phyloP scores from a whole-genome alignment of 1,139 yeast species.

The Hyphopichia fennica region DNA sequence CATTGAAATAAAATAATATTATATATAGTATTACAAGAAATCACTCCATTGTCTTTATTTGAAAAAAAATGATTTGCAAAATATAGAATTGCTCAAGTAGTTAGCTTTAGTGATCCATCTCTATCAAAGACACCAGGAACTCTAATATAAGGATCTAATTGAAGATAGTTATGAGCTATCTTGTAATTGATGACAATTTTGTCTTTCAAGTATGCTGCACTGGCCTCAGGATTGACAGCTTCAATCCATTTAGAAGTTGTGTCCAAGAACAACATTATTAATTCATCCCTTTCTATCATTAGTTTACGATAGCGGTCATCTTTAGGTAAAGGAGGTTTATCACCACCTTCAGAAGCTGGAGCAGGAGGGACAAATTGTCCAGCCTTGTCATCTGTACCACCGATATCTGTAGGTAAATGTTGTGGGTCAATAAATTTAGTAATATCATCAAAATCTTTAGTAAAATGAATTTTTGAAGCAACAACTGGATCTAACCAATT shows the following conservation, averaged over 20 bases:
- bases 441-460: conserved; percentile 38
- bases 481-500: conserved; percentile 50
- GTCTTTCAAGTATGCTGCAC: conserved; percentile 40
- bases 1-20: too few species aligned
- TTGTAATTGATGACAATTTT: conserved; percentile 30
- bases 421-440: conserved; percentile 30
- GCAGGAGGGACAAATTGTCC: conserved; percentile 23
- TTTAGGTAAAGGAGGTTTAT: conserved; percentile 30
- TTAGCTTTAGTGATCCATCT: conserved; percentile 22
- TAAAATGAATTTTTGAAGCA: conserved; percentile 45
- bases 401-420: conserved; percentile 40
- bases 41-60: too few species aligned
- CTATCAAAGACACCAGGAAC: conserved; percentile 42
- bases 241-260: conserved; percentile 44
- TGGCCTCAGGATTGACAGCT: conserved; percentile 38
- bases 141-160: conserved; percentile 43
- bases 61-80: too few species aligned
- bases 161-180: conserved; percentile 34
- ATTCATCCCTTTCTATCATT: conserved; percentile 32
- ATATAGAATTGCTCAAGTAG: too few species aligned
- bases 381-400: conserved; percentile 31
- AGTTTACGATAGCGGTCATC: conserved; percentile 30
- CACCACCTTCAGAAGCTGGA: conserved; percentile 27
- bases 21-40: too few species aligned
- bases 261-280: conserved; percentile 31